Percentiles rank a stretch among this genome's conserved stretches.
These are phyloP conservation scores for Xylariaceae sp. DNA, from an alignment of 2,329 filamentous ascomycete genomes.

Conservation along the genomic window DNA sequence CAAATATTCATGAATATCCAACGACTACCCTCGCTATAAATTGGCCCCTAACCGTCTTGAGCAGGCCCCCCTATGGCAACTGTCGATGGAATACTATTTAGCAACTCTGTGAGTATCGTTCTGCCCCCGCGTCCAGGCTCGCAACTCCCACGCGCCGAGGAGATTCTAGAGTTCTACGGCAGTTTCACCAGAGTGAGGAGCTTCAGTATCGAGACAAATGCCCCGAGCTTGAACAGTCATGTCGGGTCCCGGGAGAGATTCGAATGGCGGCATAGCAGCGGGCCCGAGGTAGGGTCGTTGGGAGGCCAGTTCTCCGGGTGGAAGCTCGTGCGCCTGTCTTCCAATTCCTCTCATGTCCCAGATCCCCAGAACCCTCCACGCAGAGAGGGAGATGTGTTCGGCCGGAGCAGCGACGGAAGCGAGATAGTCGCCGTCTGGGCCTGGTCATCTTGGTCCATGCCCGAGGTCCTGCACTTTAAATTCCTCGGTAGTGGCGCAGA, in stretches of 20 bases:
- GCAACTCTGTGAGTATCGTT: conserved; percentile 31
- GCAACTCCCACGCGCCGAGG: neutral
- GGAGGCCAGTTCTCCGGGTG: conserved; percentile 43
- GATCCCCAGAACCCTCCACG: conserved; percentile 21
- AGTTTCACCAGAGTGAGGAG: conserved; percentile 24
- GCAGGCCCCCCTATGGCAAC: conserved; percentile 15
- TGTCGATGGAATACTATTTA: conserved; percentile 9
- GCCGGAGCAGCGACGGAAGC: conserved; percentile 41
- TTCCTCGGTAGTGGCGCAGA: conserved; percentile 48
- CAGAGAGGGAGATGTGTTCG: conserved; percentile 16
- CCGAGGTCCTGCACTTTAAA: conserved; percentile 46
- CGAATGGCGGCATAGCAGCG: conserved; percentile 50
- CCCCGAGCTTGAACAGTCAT: too few relatives aligned
- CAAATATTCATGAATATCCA: neutral
- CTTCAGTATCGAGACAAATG: conserved; percentile 45
- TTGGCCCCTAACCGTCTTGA: neutral
- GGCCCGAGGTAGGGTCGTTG: conserved; percentile 43
- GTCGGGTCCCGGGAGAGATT: conserved; percentile 45
- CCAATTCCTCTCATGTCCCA: neutral
- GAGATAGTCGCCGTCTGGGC: conserved; percentile 51
- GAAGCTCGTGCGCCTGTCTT: conserved; percentile 49
- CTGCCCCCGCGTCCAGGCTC: conserved; percentile 35
- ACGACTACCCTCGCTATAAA: too few relatives aligned
- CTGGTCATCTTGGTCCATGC: conserved; percentile 37
- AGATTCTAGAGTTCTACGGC: conserved; percentile 16